phyloP scores from a whole-genome alignment of 202 grass and related monocot genomes.

The Schoenoplectus triqueter region DNA sequence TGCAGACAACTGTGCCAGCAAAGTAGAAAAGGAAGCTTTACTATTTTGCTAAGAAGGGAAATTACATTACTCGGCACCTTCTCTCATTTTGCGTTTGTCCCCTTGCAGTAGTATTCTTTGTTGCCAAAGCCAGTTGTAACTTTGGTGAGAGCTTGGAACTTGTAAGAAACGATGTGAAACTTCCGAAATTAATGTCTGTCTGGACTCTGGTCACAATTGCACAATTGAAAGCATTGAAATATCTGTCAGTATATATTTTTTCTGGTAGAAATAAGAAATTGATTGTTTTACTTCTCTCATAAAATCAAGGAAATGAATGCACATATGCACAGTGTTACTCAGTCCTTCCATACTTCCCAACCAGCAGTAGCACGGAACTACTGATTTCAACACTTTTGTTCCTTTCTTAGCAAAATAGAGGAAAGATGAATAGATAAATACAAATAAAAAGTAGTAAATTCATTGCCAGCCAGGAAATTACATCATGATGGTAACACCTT shows the following conservation, averaged over 20 bases:
- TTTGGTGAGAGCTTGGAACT: constrained; percentile 1
- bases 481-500: neutral
- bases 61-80: constrained; percentile 15
- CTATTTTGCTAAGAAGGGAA: constrained; percentile 29
- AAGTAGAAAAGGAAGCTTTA: constrained; percentile 15
- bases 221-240: constrained; percentile 4
- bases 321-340: neutral
- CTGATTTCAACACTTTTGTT: constrained; percentile 4
- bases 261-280: neutral
- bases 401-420: neutral
- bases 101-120: neutral
- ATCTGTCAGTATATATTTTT: neutral
- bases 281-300: constrained; percentile 18
- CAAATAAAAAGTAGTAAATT: neutral
- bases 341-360: neutral
- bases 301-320: constrained; percentile 8
- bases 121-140: neutral
- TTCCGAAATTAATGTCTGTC: neutral
- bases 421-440: neutral
- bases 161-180: constrained; percentile 32
- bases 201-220: constrained; percentile 5
- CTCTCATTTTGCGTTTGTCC: neutral
- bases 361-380: neutral
- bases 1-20: constrained; percentile 23
- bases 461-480: neutral